Evolutionary conservation across 2,329 filamentous ascomycete species (phyloP), one percentile per base, ranked within the genome.

Genomic region (Calonectria leucothoes): DNA sequence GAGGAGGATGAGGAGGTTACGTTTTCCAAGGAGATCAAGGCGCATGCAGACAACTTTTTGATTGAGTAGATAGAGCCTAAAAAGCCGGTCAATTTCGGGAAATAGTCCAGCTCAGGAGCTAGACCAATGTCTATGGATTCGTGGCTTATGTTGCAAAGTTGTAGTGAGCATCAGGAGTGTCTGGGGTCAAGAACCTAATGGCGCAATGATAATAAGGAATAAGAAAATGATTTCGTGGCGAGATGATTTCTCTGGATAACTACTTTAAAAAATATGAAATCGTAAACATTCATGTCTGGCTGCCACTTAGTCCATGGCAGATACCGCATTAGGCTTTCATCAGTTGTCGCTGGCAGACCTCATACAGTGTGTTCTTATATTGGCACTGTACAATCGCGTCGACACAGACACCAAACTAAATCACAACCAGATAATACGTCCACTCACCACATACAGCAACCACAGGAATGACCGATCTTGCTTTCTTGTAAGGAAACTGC

Each of bases 21-120:
- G 25, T 97, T 95, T 86, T 94, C 94, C 59, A 96, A 95, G 86
- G 94, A 97, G 71, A 87, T 96, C 83, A 94, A 93, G 85, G 95
- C 92, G 25, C 87, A 92, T 69, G 93, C 94, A 6, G 95, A 96
- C 77, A 91, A 91, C 76, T 97, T 95, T 84, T 81, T 92, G 75
- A 93, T 97, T 81, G 93, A 94, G 85, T 96, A 92, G 85, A 84
- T 71, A 65, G 73, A 70, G 52, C 63, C 69, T 67, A 74, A 78
- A 73, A 79, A 69, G 67, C 76, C 52, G 74, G 69, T 76, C 68
- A 52, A 65, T 37, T 75, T 75, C 75, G 59, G 71, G 71, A 72
- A 75, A 55, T 63, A 42, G 42, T 45, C 31, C 27, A 63, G 67
- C 65, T 42, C 45, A 52, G 63, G 52, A 71, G 63, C 73, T 77